Base-by-base conservation (phyloP, 139 green algal genomes). In the Chlorella sp. region DNA sequence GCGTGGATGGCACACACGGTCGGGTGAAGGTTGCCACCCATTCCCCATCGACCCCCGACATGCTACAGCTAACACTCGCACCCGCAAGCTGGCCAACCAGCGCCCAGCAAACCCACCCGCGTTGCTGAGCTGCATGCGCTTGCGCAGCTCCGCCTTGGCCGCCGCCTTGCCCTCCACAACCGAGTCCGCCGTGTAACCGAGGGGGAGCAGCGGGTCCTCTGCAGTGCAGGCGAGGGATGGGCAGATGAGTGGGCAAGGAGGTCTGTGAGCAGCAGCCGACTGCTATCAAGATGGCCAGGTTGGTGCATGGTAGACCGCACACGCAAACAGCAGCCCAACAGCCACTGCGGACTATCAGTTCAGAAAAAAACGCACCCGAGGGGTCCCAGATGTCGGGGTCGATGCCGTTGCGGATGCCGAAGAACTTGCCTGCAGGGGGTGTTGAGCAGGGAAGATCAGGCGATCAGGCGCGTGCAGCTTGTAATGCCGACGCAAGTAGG, bases 341-440 rank as follows among this genome's bases (percentile, higher is more conserved):
- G n/a, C n/a, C n/a, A n/a, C n/a, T n/a, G n/a, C n/a, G n/a, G n/a
- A n/a, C n/a, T n/a, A n/a, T 4, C 22, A 28, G 22, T 4, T 4
- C 28, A 70, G 22, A 70, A 74, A 48, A 14, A 24, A 80, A 54
- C 87, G 98, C 96, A 34, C 87, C 83, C 13, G 84, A 74, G 17
- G 97, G 97, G 87, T 99, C 95, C 97, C 97, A 99, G 76, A 99
- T 97, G 87, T 99, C 97, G 44, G 92, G 82, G 90, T 99, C 97
- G 78, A 99, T 99, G 70, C 97, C 97, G 86, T 99, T 99, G 58
- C 89, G 87, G 75, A 98, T 94, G 78, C 95, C 95, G 72, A 92
- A 97, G 84, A 98, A 94, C 89, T 97, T 98, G 87, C 76, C 77
- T 76, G 77, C 60, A 83, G 30, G 16, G 28, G 3, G 5, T 30